Percentiles rank a stretch among this genome's conserved stretches.
These are phyloP conservation scores for Penicillium vulpinum DNA, from an alignment of 2,329 filamentous ascomycete genomes.

Conservation along the genomic window DNA sequence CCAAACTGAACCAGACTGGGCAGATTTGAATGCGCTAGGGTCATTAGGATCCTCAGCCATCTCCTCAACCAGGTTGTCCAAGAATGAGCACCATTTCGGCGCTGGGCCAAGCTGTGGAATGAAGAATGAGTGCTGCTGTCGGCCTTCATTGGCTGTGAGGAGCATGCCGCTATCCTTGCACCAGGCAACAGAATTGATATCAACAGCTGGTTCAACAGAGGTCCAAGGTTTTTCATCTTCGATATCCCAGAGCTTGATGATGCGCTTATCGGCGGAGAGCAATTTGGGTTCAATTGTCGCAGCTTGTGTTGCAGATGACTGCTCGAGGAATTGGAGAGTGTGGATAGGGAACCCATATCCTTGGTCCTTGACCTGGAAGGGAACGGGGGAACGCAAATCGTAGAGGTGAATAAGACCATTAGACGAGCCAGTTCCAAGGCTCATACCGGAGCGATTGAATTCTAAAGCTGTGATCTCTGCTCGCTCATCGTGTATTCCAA, in stretches of 20 bases:
- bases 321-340: constrained; percentile 68
- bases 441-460: constrained; percentile 80
- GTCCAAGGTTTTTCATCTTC: constrained; percentile 85
- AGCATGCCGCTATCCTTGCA: constrained; percentile 92
- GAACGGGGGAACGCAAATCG: constrained; percentile 83
- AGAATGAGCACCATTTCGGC: constrained; percentile 92
- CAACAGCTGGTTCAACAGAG: constrained; percentile 89
- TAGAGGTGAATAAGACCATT: constrained; percentile 86
- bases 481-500: constrained; percentile 41
- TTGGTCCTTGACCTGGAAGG: constrained; percentile 88
- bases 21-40: constrained; percentile 53
- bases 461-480: constrained; percentile 81
- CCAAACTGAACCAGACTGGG: constrained; percentile 71
- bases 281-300: constrained; percentile 71
- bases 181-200: constrained; percentile 93
- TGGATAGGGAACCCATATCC: constrained; percentile 93
- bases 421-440: constrained; percentile 82
- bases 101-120: constrained; percentile 91
- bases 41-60: constrained; percentile 82
- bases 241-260: constrained; percentile 96
- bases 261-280: constrained; percentile 86
- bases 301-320: constrained; percentile 69
- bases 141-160: constrained; percentile 92
- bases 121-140: constrained; percentile 93
- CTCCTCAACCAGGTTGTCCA: constrained; percentile 97